Evolutionary conservation across 139 green algal genomes (phyloP).

Genomic region (Limnomonas spitsbergensis): DNA sequence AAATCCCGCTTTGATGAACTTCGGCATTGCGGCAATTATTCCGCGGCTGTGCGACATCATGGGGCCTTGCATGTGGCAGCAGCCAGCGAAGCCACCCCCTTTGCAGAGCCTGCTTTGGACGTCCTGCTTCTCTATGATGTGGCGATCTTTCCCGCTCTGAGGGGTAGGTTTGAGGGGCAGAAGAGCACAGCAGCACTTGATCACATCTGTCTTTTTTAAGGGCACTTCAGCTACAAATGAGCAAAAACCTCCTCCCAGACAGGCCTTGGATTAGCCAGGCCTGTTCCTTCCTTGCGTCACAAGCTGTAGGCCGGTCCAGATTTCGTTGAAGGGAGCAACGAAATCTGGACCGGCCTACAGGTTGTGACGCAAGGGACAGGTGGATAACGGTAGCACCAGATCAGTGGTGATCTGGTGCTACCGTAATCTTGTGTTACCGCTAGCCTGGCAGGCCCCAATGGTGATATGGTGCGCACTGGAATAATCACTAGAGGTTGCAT

Average conservation of each 20-base stretch:
- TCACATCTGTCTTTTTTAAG: neutral
- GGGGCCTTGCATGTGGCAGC: neutral
- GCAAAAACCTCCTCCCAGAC: neutral
- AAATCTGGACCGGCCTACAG: no score
- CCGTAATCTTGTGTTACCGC: no score
- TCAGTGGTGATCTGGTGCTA: no score
- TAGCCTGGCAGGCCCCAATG: no score
- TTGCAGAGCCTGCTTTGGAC: neutral
- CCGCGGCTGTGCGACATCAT: conserved; percentile 1
- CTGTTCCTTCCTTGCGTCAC: no score
- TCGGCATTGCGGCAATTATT: conserved; percentile 45
- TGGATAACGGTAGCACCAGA: no score
- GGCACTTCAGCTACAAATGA: neutral
- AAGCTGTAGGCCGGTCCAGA: no score
- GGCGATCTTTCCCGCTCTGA: conserved; percentile 26
- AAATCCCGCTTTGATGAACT: conserved; percentile 33
- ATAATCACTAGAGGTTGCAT: no score
- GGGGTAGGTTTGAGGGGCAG: neutral
- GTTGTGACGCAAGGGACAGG: no score
- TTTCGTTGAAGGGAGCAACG: no score
- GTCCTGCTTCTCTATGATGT: conserved; percentile 18
- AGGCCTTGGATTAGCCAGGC: no score
- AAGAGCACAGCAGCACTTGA: neutral
- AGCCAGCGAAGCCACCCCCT: neutral
- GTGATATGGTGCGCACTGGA: no score